phyloP scores from a whole-genome alignment of 805 yeast species.

The Wickerhamomyces ciferrii region DNA sequence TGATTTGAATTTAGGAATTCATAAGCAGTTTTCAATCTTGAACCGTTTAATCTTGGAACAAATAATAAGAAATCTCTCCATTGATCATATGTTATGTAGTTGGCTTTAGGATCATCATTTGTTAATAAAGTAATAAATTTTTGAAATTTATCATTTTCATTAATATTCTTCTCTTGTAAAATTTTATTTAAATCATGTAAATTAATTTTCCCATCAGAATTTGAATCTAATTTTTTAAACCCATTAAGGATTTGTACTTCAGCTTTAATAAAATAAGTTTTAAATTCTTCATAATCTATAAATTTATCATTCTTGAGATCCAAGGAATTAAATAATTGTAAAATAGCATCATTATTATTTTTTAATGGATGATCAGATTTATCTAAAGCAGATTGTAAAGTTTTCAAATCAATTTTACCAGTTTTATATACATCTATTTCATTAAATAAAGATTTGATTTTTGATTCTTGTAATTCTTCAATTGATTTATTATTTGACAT shows the following conservation, averaged over 20 bases:
- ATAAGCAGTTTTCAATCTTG: slow-evolving; percentile 77
- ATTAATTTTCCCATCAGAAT: slow-evolving; percentile 67
- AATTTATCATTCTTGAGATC: slow-evolving; percentile 51
- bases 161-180: too few species aligned
- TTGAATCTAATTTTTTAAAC: slow-evolving; percentile 61
- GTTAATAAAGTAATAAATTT: slow-evolving; percentile 41
- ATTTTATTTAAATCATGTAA: slow-evolving; percentile 59
- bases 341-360: slow-evolving; percentile 52
- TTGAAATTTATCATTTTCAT: too few species aligned
- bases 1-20: slow-evolving; percentile 59
- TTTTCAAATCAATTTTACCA: slow-evolving; percentile 31
- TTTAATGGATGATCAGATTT: slow-evolving; percentile 57
- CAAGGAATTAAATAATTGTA: slow-evolving; percentile 50
- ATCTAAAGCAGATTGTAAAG: slow-evolving; percentile 33
- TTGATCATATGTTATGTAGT: slow-evolving; percentile 75
- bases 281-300: slow-evolving; percentile 63
- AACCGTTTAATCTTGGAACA: slow-evolving; percentile 76
- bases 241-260: slow-evolving; percentile 69
- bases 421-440: slow-evolving; percentile 34
- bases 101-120: slow-evolving; percentile 41
- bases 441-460: slow-evolving; percentile 28
- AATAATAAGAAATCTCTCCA: slow-evolving; percentile 79
- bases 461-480: slow-evolving; percentile 2
- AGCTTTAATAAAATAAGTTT: slow-evolving; percentile 56
- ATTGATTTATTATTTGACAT: background rate